A percentile compares a stretch with the other conserved stretches of the same genome.
phyloP scores from a whole-genome alignment of 208 protist species.

The Kentomonas sorsogonicus region DNA sequence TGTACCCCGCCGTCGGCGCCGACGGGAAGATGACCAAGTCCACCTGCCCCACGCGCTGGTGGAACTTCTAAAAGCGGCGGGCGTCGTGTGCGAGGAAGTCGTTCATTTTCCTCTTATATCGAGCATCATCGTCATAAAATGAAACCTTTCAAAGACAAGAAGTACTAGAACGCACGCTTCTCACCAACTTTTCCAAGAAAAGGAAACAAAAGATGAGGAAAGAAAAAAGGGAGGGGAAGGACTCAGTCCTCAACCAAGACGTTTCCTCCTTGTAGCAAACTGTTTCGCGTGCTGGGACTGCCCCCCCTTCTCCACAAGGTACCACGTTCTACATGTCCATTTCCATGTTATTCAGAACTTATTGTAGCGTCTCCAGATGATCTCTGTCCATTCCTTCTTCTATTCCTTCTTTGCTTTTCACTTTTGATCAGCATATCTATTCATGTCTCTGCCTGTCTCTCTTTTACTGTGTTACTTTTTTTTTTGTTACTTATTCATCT shows the following conservation, averaged over 20 bases:
- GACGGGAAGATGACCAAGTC: slow-evolving; percentile 59
- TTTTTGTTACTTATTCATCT: slow-evolving; percentile 8
- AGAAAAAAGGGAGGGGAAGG: neutral
- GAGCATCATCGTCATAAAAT: neutral
- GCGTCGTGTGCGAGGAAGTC: neutral
- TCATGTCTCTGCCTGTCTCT: slow-evolving; percentile 5
- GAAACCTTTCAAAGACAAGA: neutral
- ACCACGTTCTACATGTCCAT: neutral
- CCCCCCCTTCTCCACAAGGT: too few relatives aligned
- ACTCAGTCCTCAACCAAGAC: too few relatives aligned
- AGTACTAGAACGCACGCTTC: neutral
- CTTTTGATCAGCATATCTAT: neutral
- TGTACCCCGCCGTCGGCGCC: slow-evolving; percentile 44
- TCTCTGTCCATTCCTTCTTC: neutral
- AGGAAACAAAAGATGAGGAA: slow-evolving; percentile 6
- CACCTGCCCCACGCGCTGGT: slow-evolving; percentile 66
- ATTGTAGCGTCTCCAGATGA: neutral
- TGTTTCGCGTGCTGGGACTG: too few relatives aligned
- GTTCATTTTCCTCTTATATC: slow-evolving; percentile 13
- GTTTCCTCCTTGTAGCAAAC: too few relatives aligned
- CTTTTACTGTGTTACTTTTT: slow-evolving; percentile 15
- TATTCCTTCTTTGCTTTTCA: neutral
- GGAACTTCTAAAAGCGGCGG: slow-evolving; percentile 52
- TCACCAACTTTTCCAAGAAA: slow-evolving; percentile 7
- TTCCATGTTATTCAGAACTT: neutral